Conservation (phyloP, 257 asterid genomes). For the Scutellaria baicalensis region DNA sequence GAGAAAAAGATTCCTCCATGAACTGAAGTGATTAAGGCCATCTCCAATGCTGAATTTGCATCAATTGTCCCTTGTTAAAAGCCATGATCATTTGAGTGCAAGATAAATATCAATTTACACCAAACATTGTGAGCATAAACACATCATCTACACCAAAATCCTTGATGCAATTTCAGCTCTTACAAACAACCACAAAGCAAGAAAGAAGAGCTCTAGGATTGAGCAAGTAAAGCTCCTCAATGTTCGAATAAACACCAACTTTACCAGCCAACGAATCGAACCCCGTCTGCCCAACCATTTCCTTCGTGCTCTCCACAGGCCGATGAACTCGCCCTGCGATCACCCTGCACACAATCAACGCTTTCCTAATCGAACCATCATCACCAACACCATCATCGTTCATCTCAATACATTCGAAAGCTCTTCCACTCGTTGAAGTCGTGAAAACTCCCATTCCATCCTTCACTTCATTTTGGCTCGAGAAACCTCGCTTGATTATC, state of each 20-base stretch:
- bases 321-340: slow-evolving; percentile 88
- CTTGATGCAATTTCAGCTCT: slow-evolving; percentile 19
- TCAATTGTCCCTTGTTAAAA: no score
- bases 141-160: no score
- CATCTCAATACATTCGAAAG: slow-evolving; percentile 53
- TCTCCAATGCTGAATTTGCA: no score
- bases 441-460: slow-evolving; percentile 79
- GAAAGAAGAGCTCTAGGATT: slow-evolving; percentile 74
- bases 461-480: slow-evolving; percentile 43
- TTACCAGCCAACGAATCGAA: slow-evolving; percentile 87
- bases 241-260: slow-evolving; percentile 71
- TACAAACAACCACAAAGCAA: slow-evolving; percentile 83
- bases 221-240: slow-evolving; percentile 89
- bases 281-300: slow-evolving; percentile 58
- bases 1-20: no score
- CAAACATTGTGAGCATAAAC: no score
- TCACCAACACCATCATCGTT: slow-evolving; percentile 21
- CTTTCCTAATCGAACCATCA: slow-evolving; percentile 31
- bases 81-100: no score
- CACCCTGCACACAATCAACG: slow-evolving; percentile 79
- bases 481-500: slow-evolving; percentile 60
- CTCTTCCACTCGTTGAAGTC: slow-evolving; percentile 72
- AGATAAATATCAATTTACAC: no score
- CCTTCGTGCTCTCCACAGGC: slow-evolving; percentile 71
- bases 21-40: no score